Conservation (phyloP, 106 monocot species). For the Platanthera zijinensis region DNA sequence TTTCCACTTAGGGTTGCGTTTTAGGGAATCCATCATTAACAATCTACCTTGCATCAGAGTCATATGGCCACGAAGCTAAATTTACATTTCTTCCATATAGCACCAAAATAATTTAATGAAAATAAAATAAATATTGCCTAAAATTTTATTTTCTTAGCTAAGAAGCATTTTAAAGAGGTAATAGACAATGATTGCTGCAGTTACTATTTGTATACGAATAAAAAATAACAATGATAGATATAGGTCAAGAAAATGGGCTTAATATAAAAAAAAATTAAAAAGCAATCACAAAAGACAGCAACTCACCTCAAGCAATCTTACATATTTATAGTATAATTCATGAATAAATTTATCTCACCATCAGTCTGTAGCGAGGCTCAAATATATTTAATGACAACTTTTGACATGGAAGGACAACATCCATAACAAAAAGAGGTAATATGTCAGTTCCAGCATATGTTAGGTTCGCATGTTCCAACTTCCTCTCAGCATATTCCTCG, state of each 20-base stretch:
- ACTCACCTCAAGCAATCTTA: background rate
- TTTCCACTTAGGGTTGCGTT: no score
- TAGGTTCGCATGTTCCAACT: conserved; percentile 61
- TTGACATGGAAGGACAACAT: conserved; percentile 92
- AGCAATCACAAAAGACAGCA: conserved; percentile 2
- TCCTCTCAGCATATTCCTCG: conserved; percentile 84
- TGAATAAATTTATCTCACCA: conserved; percentile 41
- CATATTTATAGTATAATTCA: background rate
- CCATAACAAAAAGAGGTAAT: conserved; percentile 99
- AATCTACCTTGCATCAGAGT: no score
- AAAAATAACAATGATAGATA: background rate
- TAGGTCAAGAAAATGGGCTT: background rate
- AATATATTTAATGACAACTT: conserved; percentile 95
- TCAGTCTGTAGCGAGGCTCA: conserved; percentile 97
- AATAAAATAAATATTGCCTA: background rate
- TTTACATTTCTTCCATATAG: background rate
- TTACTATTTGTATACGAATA: background rate
- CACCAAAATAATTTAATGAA: no score
- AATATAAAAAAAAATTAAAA: background rate
- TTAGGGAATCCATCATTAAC: no score
- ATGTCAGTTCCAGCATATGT: conserved; percentile 54
- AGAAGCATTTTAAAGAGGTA: background rate
- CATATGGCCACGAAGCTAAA: background rate
- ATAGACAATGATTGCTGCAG: background rate
- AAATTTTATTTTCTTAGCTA: background rate